Conservation (phyloP, 371 early-diverging fungal genomes). For the Syncephalastrum racemosum region DNA sequence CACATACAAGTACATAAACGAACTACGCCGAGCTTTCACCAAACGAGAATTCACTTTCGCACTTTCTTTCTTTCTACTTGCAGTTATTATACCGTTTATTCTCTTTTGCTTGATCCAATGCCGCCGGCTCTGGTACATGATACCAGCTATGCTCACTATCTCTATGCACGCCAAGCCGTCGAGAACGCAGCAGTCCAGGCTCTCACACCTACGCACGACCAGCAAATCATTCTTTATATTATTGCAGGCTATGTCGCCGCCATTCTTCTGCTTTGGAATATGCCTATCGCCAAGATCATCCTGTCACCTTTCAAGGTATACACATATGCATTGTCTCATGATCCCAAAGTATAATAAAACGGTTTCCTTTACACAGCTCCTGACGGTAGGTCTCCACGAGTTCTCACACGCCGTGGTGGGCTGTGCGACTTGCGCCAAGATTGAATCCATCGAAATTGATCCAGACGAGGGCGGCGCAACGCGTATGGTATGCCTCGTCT, state of each 20-base stretch:
- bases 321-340: background rate
- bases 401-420: slow-evolving; percentile 83
- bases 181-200: slow-evolving; percentile 27
- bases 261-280: slow-evolving; percentile 83
- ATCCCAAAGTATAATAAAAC: background rate
- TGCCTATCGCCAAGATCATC: slow-evolving; percentile 78
- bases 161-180: slow-evolving; percentile 44
- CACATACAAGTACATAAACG: too few species aligned
- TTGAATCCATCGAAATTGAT: slow-evolving; percentile 89
- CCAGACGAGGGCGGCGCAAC: slow-evolving; percentile 94
- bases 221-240: slow-evolving; percentile 64
- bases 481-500: slow-evolving; percentile 58
- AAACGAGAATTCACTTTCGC: too few species aligned
- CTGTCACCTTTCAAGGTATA: slow-evolving; percentile 90
- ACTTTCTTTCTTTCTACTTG: too few species aligned
- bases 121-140: slow-evolving; percentile 26
- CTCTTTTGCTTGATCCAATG: too few species aligned
- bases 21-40: too few species aligned
- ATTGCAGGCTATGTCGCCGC: slow-evolving; percentile 72
- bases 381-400: slow-evolving; percentile 85
- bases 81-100: too few species aligned
- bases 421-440: slow-evolving; percentile 82
- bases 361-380: slow-evolving; percentile 40
- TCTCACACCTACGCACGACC: slow-evolving; percentile 66
- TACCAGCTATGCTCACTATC: slow-evolving; percentile 35